A percentile compares a stretch with the other conserved stretches of the same genome.
These are phyloP conservation scores for Cicer chorassanicum DNA, from an alignment of 306 rosid genomes.

Conservation along the genomic window DNA sequence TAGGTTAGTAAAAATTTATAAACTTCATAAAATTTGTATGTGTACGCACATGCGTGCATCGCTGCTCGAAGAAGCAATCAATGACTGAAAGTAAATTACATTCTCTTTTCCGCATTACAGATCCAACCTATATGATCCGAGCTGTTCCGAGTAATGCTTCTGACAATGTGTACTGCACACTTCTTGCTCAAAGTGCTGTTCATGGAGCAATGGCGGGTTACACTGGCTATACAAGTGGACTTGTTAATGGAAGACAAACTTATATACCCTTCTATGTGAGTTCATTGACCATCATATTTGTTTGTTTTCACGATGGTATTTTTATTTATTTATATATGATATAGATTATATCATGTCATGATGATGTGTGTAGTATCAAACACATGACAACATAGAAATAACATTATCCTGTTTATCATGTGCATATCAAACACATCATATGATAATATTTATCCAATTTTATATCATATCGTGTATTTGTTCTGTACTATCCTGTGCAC, in stretches of 20 bases:
- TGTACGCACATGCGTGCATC: neutral
- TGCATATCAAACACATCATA: too few species aligned
- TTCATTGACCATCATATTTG: slow-evolving; percentile 28
- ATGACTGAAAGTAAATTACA: neutral
- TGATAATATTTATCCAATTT: too few species aligned
- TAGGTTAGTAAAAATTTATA: slow-evolving; percentile 59
- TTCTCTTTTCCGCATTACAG: slow-evolving; percentile 52
- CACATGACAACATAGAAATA: too few species aligned
- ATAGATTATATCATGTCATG: too few species aligned
- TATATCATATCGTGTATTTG: too few species aligned
- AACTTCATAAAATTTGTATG: slow-evolving; percentile 1
- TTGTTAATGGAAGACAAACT: slow-evolving; percentile 89
- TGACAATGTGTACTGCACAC: slow-evolving; percentile 89
- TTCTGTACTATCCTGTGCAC: too few species aligned
- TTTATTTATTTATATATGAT: too few species aligned
- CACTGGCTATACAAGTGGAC: slow-evolving; percentile 80
- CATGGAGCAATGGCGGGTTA: slow-evolving; percentile 99
- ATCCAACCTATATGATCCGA: too few species aligned
- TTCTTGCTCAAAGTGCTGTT: slow-evolving; percentile 92
- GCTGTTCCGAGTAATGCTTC: slow-evolving; percentile 94
- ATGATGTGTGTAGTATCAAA: too few species aligned
- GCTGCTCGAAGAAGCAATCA: neutral
- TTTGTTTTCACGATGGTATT: neutral
- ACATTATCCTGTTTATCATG: too few species aligned
- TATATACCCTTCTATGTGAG: slow-evolving; percentile 88